Evolutionary conservation across 768 basidiomycete species (phyloP).

Genomic region (Epithele typhae): DNA sequence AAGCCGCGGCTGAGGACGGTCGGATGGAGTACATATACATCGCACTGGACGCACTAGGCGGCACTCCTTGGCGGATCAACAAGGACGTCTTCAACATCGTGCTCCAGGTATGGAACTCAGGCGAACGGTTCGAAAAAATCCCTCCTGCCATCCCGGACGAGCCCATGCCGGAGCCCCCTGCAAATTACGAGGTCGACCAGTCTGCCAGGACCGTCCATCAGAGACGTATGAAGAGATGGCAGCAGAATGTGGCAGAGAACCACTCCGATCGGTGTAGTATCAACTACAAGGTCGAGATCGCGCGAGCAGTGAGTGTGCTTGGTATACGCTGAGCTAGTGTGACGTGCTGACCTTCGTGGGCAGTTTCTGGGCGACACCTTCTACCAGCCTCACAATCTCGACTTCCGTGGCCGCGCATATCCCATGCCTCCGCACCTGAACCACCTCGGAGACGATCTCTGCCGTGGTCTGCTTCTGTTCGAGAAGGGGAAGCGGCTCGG

Average conservation of each 20-base stretch:
- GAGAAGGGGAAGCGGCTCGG: constrained; percentile 77
- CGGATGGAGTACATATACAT: constrained; percentile 83
- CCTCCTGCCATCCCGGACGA: constrained; percentile 68
- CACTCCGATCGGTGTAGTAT: constrained; percentile 90
- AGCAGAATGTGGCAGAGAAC: constrained; percentile 66
- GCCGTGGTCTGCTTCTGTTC: constrained; percentile 82
- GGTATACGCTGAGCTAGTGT: neutral
- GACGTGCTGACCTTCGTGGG: constrained; percentile 3
- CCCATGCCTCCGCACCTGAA: constrained; percentile 94
- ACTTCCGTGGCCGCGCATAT: constrained; percentile 97
- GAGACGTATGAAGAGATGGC: constrained; percentile 48
- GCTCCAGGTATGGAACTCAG: constrained; percentile 76
- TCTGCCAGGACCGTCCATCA: constrained; percentile 52
- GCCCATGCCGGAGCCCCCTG: constrained; percentile 57
- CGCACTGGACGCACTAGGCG: constrained; percentile 85
- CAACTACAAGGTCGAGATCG: constrained; percentile 97
- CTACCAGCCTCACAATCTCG: constrained; percentile 93
- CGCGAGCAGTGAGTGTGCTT: constrained; percentile 63
- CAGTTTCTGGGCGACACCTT: constrained; percentile 86
- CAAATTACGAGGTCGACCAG: constrained; percentile 46
- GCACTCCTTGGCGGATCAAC: constrained; percentile 90
- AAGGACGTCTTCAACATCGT: constrained; percentile 50
- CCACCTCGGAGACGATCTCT: constrained; percentile 93
- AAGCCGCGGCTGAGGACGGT: constrained; percentile 66
- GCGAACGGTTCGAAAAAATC: constrained; percentile 76